These are phyloP conservation scores for Termitomyces bulborhizus DNA, from an alignment of 768 basidiomycete species.

Conservation along the genomic window DNA sequence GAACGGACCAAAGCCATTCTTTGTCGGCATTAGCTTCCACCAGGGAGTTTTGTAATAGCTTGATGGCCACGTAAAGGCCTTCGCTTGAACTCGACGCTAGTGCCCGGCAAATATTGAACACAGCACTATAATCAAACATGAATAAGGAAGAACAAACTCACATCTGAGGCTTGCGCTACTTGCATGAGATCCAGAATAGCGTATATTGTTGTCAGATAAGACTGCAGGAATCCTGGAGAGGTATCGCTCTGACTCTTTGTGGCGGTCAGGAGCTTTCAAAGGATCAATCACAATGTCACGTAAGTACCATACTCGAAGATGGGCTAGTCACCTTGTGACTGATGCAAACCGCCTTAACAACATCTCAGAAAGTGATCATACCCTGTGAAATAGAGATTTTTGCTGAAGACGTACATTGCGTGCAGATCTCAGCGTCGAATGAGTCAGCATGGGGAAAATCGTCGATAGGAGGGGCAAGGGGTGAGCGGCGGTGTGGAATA, in stretches of 20 bases:
- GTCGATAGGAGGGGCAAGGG: background rate
- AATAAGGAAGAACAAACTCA: too few species aligned
- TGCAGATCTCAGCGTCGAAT: background rate
- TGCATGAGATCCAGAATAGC: background rate
- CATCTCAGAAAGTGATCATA: background rate
- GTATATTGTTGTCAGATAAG: background rate
- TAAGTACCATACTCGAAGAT: background rate
- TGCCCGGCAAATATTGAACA: too few species aligned
- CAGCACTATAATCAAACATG: background rate
- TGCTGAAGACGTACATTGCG: background rate
- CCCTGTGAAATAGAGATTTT: background rate
- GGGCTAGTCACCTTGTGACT: background rate
- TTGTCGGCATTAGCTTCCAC: background rate
- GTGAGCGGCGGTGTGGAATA: background rate
- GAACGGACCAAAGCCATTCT: background rate
- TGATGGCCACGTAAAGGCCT: background rate
- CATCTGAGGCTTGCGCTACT: too few species aligned
- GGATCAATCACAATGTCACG: too few species aligned
- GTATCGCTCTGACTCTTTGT: background rate
- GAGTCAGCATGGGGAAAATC: background rate
- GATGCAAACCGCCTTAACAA: background rate
- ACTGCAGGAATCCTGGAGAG: background rate
- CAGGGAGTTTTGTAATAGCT: background rate
- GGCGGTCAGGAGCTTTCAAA: too few species aligned
- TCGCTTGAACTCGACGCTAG: background rate